Evolutionary conservation across 1,284 basidiomycete species (phyloP), one percentile per base, ranked within the genome.

Genomic region (Termitomyces sp.): DNA sequence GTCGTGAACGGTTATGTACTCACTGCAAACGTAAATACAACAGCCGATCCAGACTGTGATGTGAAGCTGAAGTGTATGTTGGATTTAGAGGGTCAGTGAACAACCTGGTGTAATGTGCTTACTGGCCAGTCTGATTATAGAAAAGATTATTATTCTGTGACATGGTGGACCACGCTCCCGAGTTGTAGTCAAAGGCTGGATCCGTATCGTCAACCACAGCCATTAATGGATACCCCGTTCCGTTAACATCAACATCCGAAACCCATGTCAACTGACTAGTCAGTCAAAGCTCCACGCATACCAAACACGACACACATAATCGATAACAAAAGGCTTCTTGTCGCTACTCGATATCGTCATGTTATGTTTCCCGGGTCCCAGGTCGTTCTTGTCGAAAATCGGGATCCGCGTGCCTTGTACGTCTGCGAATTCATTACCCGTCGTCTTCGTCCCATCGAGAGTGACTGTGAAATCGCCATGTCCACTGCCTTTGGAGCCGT

Each of bases 391-490:
- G 2, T 17, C 33, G 12, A 46, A 46, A 19, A 46, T 17, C 21
- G 44, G 44, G 19, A 12, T 6, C 31, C 33, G 44, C 15, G 21
- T 2, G 12, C 12, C 15, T 33, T 12, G 17, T 19, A 17, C 12
- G 31, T 7, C 17, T 13, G 12, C 12, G 6, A 8, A n/a, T 33
- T 39, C 47, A 12, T 9, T 10, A 21, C 8, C 7, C 26, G 26
- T 33, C 21, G 47, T n/a, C 34, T 4, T 34, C 12, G 46, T 12
- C 19, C 53, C 54, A 42, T 61, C 60, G 6, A 61, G 4, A 15
- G 17, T 41, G 13, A 61, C 51, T 2, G 39, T 55, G 47, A 57
- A 59, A 41, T 54, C 52, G 2, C 60, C 58, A 39, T 56, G 47
- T 13, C 50, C 39, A 5, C 9, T n/a, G 33, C 50, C 31, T 33